Conservation (phyloP, 306 rosid genomes). For the Fagus crenata region DNA sequence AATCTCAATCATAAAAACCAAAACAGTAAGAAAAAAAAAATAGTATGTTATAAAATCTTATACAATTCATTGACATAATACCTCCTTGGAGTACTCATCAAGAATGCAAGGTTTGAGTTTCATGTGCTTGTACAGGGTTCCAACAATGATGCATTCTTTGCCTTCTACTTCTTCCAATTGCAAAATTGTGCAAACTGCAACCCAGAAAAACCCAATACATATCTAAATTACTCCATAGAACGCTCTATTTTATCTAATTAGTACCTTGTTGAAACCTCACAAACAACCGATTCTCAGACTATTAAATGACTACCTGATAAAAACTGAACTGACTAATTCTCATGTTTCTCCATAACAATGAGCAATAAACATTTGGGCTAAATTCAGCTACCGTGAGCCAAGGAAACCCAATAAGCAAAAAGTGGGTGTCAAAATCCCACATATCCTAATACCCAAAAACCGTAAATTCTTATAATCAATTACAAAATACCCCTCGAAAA, state of each 20-base stretch:
- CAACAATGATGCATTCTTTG: slow-evolving; percentile 83
- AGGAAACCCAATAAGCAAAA: neutral
- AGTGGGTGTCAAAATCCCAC: neutral
- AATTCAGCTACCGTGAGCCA: neutral
- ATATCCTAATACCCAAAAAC: neutral
- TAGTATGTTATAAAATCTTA: neutral
- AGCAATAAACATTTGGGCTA: neutral
- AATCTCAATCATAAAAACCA: slow-evolving; percentile 12
- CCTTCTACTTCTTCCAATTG: slow-evolving; percentile 66
- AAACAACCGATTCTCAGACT: neutral
- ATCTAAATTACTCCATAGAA: neutral
- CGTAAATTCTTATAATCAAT: neutral
- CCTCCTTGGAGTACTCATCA: slow-evolving; percentile 93
- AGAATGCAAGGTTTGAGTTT: slow-evolving; percentile 86
- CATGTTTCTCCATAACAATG: neutral
- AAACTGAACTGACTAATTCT: neutral
- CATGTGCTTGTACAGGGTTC: slow-evolving; percentile 92
- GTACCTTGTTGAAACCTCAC: neutral
- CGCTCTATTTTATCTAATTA: neutral
- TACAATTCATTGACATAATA: slow-evolving; percentile 11
- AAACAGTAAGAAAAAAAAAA: neutral
- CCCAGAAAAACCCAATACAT: slow-evolving; percentile 14
- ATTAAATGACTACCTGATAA: neutral
- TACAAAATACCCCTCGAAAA: neutral
- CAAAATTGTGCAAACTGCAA: slow-evolving; percentile 73